These are phyloP conservation scores for Fusarium kyushuense DNA, from an alignment of 2,329 filamentous ascomycete genomes.

Conservation along the genomic window DNA sequence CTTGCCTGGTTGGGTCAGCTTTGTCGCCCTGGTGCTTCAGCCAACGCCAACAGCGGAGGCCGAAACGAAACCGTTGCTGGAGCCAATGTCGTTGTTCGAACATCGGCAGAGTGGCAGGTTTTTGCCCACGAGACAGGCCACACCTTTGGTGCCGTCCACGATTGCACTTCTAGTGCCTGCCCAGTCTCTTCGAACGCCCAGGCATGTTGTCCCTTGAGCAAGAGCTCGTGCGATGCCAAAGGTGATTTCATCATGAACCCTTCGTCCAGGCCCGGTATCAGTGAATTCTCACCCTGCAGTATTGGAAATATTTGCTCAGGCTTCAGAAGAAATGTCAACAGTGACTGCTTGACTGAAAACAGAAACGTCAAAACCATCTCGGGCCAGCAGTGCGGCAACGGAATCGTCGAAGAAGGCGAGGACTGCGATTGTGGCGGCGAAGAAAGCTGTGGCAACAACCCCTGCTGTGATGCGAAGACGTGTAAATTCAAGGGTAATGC, in stretches of 20 bases:
- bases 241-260: constrained; percentile 97
- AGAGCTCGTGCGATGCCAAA: constrained; percentile 76
- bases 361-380: constrained; percentile 83
- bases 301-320: constrained; percentile 95
- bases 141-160: constrained; percentile 95
- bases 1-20: constrained; percentile 93
- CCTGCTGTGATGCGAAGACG: constrained; percentile 85
- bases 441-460: constrained; percentile 76
- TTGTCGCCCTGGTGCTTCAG: constrained; percentile 72
- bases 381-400: constrained; percentile 91
- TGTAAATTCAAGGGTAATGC: constrained; percentile 84
- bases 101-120: constrained; percentile 90
- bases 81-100: constrained; percentile 89
- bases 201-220: constrained; percentile 83
- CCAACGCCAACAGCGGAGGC: constrained; percentile 61
- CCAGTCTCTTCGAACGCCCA: constrained; percentile 66
- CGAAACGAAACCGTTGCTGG: constrained; percentile 80
- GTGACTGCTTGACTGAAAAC: constrained; percentile 85
- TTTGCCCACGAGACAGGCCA: constrained; percentile 95
- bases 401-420: constrained; percentile 93
- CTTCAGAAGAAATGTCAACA: constrained; percentile 81
- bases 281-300: constrained; percentile 85
- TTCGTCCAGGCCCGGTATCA: constrained; percentile 79
- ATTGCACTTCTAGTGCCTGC: constrained; percentile 81
- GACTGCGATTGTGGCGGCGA: constrained; percentile 94